Percentiles rank a stretch among this genome's conserved stretches.
Conservation (phyloP, 257 asterid species). For the Solanum pimpinellifolium region DNA sequence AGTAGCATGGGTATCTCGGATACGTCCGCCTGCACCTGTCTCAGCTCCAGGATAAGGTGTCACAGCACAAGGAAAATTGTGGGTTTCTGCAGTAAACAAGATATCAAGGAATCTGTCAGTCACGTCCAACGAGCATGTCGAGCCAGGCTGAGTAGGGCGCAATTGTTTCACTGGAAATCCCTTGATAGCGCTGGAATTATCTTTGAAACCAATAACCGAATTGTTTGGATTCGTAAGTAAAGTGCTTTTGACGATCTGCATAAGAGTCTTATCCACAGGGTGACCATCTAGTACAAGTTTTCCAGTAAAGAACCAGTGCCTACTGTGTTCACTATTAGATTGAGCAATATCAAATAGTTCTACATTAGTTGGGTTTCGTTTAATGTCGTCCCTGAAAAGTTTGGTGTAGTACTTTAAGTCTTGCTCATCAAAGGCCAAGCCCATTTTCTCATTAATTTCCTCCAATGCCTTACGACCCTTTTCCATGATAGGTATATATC, state of each 20-base stretch:
- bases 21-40: conserved; percentile 96
- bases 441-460: conserved; percentile 77
- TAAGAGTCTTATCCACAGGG: conserved; percentile 55
- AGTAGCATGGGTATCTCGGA: conserved; percentile 94
- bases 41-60: conserved; percentile 99
- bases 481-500: conserved; percentile 72
- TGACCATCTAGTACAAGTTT: conserved; percentile 70
- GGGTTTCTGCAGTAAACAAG: conserved; percentile 91
- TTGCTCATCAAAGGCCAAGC: conserved; percentile 89
- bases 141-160: conserved; percentile 63
- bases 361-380: conserved; percentile 72
- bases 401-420: conserved; percentile 79
- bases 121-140: conserved; percentile 46
- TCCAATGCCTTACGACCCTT: conserved; percentile 76
- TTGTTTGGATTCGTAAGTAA: conserved; percentile 74
- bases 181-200: conserved; percentile 85
- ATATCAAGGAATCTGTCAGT: conserved; percentile 49
- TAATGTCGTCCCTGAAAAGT: conserved; percentile 77
- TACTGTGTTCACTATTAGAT: conserved; percentile 94
- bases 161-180: conserved; percentile 68
- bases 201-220: conserved; percentile 93
- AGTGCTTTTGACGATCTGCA: conserved; percentile 87
- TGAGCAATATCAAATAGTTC: conserved; percentile 93
- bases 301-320: conserved; percentile 95
- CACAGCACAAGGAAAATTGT: conserved; percentile 94